A percentile compares a stretch with the other conserved stretches of the same genome.
These are phyloP conservation scores for Emergomyces pasteurianus DNA, from an alignment of 2,329 filamentous ascomycete species.

Conservation along the genomic window DNA sequence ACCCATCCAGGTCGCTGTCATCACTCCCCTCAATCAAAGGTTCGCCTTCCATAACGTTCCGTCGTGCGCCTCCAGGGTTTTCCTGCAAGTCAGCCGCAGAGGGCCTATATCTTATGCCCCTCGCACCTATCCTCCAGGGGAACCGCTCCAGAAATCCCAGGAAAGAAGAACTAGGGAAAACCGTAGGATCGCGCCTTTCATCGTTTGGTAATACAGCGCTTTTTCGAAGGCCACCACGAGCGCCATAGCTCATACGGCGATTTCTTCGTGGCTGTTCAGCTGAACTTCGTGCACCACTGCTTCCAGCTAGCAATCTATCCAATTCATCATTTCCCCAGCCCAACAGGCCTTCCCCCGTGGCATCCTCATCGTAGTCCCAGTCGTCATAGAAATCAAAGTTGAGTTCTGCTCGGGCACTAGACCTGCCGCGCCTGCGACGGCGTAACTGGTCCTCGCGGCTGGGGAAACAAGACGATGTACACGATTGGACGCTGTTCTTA, in stretches of 20 bases:
- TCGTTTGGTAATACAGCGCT: constrained; percentile 42
- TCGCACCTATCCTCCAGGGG: constrained; percentile 72
- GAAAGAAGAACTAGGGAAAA: constrained; percentile 79
- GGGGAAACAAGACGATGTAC: constrained; percentile 59
- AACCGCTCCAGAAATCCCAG: constrained; percentile 74
- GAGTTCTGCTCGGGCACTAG: constrained; percentile 57
- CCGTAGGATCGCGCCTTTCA: constrained; percentile 57
- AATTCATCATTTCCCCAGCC: constrained; percentile 77
- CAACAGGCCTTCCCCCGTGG: constrained; percentile 45
- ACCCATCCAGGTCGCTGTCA: constrained; percentile 26
- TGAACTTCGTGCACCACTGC: constrained; percentile 22
- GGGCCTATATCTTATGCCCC: constrained; percentile 73
- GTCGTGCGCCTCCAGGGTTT: constrained; percentile 51
- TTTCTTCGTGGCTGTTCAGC: constrained; percentile 57
- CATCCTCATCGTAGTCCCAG: constrained; percentile 59
- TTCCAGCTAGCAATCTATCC: constrained; percentile 67
- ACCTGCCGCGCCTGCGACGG: constrained; percentile 50
- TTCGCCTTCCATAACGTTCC: constrained; percentile 41
- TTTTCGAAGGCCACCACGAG: constrained; percentile 48
- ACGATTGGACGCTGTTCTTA: constrained; percentile 51
- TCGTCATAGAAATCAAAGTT: constrained; percentile 98
- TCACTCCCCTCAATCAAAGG: constrained; percentile 58
- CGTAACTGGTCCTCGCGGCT: constrained; percentile 62
- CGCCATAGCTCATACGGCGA: constrained; percentile 78
- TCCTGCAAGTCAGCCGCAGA: constrained; percentile 85